Evolutionary conservation across 495 filamentous ascomycete species (phyloP).

Genomic region (Sordaria brevicollis): DNA sequence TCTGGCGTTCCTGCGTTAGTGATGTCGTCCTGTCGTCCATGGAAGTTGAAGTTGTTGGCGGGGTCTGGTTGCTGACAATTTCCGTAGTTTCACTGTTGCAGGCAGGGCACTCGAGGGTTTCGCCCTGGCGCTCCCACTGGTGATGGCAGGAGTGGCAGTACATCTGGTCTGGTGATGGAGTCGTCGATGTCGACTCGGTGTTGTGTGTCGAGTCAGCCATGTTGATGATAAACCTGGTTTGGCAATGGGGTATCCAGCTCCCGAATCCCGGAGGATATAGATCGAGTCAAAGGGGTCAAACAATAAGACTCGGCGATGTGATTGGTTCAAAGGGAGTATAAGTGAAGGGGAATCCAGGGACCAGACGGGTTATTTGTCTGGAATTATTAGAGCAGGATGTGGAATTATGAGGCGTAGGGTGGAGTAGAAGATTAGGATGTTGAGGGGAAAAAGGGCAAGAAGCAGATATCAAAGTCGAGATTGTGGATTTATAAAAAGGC

Average conservation of each 20-base stretch:
- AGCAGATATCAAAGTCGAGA: not conserved
- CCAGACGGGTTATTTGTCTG: not conserved
- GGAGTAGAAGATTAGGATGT: not conserved
- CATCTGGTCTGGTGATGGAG: conserved; percentile 4
- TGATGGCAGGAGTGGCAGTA: conserved; percentile 20
- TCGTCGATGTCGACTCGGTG: not conserved
- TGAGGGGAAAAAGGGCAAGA: not conserved
- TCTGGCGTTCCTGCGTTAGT: conserved; percentile 7
- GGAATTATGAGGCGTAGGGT: not conserved
- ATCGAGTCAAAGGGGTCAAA: not conserved
- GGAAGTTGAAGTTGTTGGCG: not conserved
- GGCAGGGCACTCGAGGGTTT: conserved; percentile 14
- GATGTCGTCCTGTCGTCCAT: not conserved
- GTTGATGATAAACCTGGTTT: not conserved
- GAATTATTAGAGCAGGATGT: not conserved
- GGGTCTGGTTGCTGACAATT: conserved; percentile 8
- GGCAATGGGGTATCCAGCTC: not conserved
- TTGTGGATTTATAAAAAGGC: not conserved
- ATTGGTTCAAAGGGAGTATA: not conserved
- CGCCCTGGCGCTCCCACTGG: conserved; percentile 11
- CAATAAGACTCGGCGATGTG: not conserved
- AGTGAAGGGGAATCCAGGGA: not conserved
- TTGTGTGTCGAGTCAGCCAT: conserved; percentile 5
- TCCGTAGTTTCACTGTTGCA: conserved; percentile 15
- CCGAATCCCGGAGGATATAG: not conserved